Percentiles rank a stretch among this genome's conserved stretches.
phyloP scores from a whole-genome alignment of 257 asterid species.

The Solanum pennellii region DNA sequence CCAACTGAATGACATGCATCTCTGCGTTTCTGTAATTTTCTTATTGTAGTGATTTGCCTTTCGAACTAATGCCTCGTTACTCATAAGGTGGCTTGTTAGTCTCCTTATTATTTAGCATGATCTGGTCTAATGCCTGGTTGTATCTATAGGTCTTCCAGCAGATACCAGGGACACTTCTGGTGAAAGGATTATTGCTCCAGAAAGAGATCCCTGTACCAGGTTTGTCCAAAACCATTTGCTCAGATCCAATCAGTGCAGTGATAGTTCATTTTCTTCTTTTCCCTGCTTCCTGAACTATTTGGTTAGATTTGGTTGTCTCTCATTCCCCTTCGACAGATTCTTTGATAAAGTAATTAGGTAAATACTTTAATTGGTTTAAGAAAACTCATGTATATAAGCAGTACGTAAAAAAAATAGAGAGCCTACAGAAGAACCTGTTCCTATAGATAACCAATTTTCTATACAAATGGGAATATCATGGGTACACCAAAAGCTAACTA shows the following conservation, averaged over 20 bases:
- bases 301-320: neutral
- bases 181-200: conserved; percentile 51
- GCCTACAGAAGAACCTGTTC: neutral
- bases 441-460: neutral
- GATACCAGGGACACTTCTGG: conserved; percentile 74
- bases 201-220: conserved; percentile 49
- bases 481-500: neutral
- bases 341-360: neutral
- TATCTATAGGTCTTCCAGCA: conserved; percentile 71
- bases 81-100: neutral
- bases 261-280: neutral
- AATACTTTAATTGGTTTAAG: neutral
- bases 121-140: neutral
- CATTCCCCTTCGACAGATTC: neutral
- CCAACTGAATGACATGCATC: conserved; percentile 26
- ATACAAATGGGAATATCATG: neutral
- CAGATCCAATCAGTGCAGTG: neutral
- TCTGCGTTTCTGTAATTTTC: conserved; percentile 53
- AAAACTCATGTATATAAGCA: neutral
- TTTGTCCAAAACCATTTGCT: neutral
- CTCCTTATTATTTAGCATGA: neutral
- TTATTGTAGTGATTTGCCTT: neutral
- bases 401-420: neutral
- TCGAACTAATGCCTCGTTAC: neutral
- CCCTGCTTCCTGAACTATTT: neutral